These are phyloP conservation scores for Tulasnella sp. DNA, from an alignment of 768 basidiomycete species.

Conservation along the genomic window DNA sequence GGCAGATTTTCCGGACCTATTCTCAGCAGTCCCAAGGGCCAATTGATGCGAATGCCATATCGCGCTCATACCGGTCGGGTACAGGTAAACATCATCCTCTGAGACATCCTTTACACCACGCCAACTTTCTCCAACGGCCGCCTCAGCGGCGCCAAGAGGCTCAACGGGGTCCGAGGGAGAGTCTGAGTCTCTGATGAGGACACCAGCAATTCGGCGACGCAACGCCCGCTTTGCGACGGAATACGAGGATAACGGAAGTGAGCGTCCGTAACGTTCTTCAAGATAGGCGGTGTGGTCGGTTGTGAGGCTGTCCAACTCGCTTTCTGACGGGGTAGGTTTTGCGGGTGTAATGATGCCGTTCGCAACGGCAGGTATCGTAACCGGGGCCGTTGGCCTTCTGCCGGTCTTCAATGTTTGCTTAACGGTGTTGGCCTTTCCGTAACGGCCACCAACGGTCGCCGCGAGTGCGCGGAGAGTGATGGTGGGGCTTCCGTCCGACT, in stretches of 20 bases:
- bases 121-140: conserved; percentile 61
- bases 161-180: conserved; percentile 38
- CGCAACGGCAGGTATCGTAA: background rate
- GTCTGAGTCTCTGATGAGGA: conserved; percentile 65
- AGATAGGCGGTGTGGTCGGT: conserved; percentile 74
- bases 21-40: conserved; percentile 51
- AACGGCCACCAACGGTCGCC: background rate
- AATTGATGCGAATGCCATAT: conserved; percentile 91
- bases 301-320: conserved; percentile 53
- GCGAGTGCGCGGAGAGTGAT: background rate
- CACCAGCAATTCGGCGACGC: conserved; percentile 87
- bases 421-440: background rate
- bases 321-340: background rate
- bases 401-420: background rate
- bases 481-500: background rate
- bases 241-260: conserved; percentile 73
- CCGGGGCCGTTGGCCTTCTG: background rate
- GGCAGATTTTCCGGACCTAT: conserved; percentile 41
- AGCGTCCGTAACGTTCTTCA: conserved; percentile 94
- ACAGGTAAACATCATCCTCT: conserved; percentile 89
- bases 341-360: background rate
- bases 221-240: conserved; percentile 83
- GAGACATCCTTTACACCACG: conserved; percentile 69
- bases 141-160: conserved; percentile 41
- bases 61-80: conserved; percentile 87